Evolutionary conservation across 2,329 filamentous ascomycete species (phyloP).

Genomic region (Alternaria triticina): DNA sequence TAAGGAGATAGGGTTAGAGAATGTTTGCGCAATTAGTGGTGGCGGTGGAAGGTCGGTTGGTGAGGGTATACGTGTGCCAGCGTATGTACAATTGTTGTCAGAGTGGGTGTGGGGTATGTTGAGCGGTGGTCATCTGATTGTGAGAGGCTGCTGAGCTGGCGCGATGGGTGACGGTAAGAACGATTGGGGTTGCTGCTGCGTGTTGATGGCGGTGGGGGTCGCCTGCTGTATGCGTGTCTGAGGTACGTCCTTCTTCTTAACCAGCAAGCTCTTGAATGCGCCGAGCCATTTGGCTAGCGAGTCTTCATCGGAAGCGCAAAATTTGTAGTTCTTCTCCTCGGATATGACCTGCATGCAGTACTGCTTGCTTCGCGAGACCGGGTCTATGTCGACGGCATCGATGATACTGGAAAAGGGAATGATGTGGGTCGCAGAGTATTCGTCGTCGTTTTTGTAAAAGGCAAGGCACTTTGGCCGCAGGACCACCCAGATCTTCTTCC

Average conservation of each 20-base stretch:
- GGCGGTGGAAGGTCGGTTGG: neutral
- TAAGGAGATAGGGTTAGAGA: neutral
- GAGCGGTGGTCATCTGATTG: slow-evolving; percentile 6
- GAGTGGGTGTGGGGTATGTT: neutral
- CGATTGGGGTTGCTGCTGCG: slow-evolving; percentile 14
- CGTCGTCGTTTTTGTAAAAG: slow-evolving; percentile 89
- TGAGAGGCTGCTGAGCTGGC: slow-evolving; percentile 12
- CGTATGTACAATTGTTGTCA: slow-evolving; percentile 11
- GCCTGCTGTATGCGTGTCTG: slow-evolving; percentile 28
- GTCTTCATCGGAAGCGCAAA: slow-evolving; percentile 76
- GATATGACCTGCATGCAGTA: slow-evolving; percentile 92
- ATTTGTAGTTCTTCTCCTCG: slow-evolving; percentile 73
- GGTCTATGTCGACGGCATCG: slow-evolving; percentile 90
- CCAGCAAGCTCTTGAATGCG: slow-evolving; percentile 84
- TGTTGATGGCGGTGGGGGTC: slow-evolving; percentile 15
- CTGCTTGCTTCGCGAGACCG: slow-evolving; percentile 80
- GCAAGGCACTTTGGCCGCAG: slow-evolving; percentile 83
- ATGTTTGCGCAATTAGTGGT: slow-evolving; percentile 8
- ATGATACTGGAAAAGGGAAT: slow-evolving; percentile 80
- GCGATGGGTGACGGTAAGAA: slow-evolving; percentile 1
- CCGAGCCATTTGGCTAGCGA: slow-evolving; percentile 83
- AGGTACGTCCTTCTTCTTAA: slow-evolving; percentile 67
- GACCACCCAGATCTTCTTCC: slow-evolving; percentile 95
- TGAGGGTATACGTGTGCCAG: slow-evolving; percentile 2
- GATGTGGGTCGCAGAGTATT: slow-evolving; percentile 87